A percentile compares a stretch with the other conserved stretches of the same genome.
Evolutionary conservation across 2,329 filamentous ascomycete genomes (phyloP).

Genomic region (Colletotrichum kahawae): DNA sequence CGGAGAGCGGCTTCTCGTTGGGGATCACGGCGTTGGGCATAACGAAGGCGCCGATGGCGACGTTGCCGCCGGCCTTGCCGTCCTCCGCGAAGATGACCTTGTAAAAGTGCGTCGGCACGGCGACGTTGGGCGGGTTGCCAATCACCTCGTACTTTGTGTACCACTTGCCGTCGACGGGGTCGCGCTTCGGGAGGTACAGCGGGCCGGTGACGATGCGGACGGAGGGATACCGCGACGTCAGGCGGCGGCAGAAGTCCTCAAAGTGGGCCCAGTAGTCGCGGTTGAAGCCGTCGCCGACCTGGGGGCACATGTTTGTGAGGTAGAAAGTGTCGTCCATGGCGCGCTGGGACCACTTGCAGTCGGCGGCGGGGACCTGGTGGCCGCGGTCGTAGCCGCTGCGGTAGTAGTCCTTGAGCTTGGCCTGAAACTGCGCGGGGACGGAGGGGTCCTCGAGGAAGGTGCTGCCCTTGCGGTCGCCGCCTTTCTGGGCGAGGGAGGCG

Average conservation of each 20-base stretch:
- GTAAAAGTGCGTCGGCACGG: conserved; percentile 98
- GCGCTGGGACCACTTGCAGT: conserved; percentile 92
- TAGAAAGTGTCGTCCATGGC: conserved; percentile 97
- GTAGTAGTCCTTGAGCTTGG: conserved; percentile 91
- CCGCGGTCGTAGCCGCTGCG: conserved; percentile 94
- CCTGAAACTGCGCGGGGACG: conserved; percentile 87
- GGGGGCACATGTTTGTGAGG: conserved; percentile 96
- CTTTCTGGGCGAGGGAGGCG: conserved; percentile 74
- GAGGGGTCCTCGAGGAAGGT: conserved; percentile 80
- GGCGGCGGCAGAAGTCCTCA: conserved; percentile 90
- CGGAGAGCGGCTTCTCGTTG: conserved; percentile 83
- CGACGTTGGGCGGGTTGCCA: conserved; percentile 88
- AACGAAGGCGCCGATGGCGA: conserved; percentile 92
- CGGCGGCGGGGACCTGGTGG: conserved; percentile 95
- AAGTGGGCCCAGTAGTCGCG: conserved; percentile 99
- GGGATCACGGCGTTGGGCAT: conserved; percentile 89
- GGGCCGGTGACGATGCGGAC: conserved; percentile 94
- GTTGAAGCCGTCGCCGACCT: conserved; percentile 98
- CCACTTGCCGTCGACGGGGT: conserved; percentile 89
- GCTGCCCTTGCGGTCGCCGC: conserved; percentile 85
- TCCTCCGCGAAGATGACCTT: conserved; percentile 98
- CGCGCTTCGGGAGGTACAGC: conserved; percentile 86
- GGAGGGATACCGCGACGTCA: conserved; percentile 81
- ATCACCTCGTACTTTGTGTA: conserved; percentile 95
- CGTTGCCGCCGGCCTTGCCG: conserved; percentile 69